phyloP scores from a whole-genome alignment of 805 yeast genomes.

The Hanseniaspora singularis region DNA sequence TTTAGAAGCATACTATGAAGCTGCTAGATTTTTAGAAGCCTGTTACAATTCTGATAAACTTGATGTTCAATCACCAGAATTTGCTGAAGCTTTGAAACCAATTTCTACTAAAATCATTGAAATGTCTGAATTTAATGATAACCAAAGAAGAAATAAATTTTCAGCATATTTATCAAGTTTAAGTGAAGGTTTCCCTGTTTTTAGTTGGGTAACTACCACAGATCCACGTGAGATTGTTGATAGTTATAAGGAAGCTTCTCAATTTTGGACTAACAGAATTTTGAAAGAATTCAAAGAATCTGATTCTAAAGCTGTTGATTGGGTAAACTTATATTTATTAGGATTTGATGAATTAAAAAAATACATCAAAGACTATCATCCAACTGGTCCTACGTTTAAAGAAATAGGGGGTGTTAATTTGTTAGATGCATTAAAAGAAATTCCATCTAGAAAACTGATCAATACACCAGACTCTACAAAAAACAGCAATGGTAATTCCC shows the following conservation, averaged over 20 bases:
- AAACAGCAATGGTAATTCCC: too few species aligned
- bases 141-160: slow-evolving; percentile 53
- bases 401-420: slow-evolving; percentile 43
- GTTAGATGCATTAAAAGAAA: slow-evolving; percentile 45
- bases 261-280: slow-evolving; percentile 87
- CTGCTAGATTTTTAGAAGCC: slow-evolving; percentile 46
- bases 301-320: slow-evolving; percentile 57
- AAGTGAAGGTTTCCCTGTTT: slow-evolving; percentile 77
- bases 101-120: slow-evolving; percentile 48
- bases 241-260: slow-evolving; percentile 82
- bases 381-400: slow-evolving; percentile 80
- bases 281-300: slow-evolving; percentile 70
- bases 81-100: slow-evolving; percentile 51
- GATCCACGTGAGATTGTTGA: slow-evolving; percentile 67
- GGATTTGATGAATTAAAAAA: slow-evolving; percentile 58
- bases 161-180: slow-evolving; percentile 68
- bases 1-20: slow-evolving; percentile 44
- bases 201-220: slow-evolving; percentile 77
- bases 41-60: slow-evolving; percentile 58
- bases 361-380: slow-evolving; percentile 65
- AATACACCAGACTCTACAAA: too few species aligned
- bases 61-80: slow-evolving; percentile 40
- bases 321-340: slow-evolving; percentile 60
- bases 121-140: slow-evolving; percentile 58
- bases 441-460: slow-evolving; percentile 30